Conservation (phyloP, 768 basidiomycete species). For the Phaeotremella fagi region DNA sequence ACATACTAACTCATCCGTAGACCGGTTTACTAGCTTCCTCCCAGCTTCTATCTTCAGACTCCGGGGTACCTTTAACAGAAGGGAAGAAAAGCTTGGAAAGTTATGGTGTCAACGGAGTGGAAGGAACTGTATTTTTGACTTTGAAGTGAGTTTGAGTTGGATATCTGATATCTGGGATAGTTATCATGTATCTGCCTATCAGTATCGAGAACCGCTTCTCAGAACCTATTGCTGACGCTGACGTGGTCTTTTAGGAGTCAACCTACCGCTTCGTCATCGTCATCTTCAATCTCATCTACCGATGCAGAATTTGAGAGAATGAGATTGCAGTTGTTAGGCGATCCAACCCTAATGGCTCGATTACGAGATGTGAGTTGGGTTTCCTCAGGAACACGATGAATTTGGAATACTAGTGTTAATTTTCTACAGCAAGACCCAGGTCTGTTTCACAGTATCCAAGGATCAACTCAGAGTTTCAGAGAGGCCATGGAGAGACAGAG, state of each 20-base stretch:
- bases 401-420: too few species aligned
- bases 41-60: constrained; percentile 28
- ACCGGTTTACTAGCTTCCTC: constrained; percentile 24
- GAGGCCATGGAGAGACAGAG: constrained; percentile 53
- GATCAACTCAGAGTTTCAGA: constrained; percentile 69
- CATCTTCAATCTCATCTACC: constrained; percentile 29
- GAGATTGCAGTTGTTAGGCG: constrained; percentile 77
- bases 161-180: background rate
- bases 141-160: constrained; percentile 22
- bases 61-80: constrained; percentile 31
- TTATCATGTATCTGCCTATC: background rate
- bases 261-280: background rate
- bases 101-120: constrained; percentile 38
- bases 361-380: constrained; percentile 59
- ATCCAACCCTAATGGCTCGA: constrained; percentile 72
- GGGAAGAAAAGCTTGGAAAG: constrained; percentile 25
- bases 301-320: constrained; percentile 84
- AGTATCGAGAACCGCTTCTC: background rate
- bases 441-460: constrained; percentile 64
- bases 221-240: background rate
- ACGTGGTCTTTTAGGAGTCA: constrained; percentile 1
- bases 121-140: constrained; percentile 38
- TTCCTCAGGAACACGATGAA: too few species aligned
- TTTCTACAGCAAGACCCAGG: constrained; percentile 77
- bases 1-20: constrained; percentile 7